Conservation (phyloP, 768 basidiomycete species). For the Tylopilus sp. region DNA sequence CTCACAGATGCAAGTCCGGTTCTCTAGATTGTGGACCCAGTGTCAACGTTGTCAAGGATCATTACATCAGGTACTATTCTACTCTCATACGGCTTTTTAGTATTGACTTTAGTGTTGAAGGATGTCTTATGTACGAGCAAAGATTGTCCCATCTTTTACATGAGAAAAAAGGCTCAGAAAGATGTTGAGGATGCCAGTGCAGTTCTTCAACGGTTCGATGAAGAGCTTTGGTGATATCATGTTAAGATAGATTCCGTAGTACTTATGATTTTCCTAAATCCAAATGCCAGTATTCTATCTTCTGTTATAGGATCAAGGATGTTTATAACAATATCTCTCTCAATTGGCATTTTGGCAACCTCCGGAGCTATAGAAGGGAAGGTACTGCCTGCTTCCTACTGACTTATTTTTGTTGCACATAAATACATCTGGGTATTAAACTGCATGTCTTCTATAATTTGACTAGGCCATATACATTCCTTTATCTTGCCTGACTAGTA, state of each 20-base stretch:
- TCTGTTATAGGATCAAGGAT: too few species aligned
- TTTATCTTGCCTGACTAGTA: too few species aligned
- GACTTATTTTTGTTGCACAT: too few species aligned
- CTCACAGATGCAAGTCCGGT: constrained; percentile 83
- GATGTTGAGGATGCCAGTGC: constrained; percentile 86
- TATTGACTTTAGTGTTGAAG: constrained; percentile 36
- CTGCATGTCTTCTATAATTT: too few species aligned
- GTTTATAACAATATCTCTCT: too few species aligned
- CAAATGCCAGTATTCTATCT: background rate
- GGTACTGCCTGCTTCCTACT: too few species aligned
- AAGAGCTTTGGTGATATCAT: constrained; percentile 57
- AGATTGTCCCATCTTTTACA: constrained; percentile 99
- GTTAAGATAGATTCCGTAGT: background rate
- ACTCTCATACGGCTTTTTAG: background rate
- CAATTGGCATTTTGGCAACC: too few species aligned
- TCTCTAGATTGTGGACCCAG: constrained; percentile 96
- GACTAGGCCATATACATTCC: too few species aligned
- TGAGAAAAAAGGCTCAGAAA: constrained; percentile 97
- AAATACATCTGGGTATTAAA: too few species aligned
- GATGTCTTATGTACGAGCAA: constrained; percentile 96
- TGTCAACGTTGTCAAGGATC: constrained; percentile 99
- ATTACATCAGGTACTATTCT: constrained; percentile 70
- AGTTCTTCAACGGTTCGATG: constrained; percentile 81
- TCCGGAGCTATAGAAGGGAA: too few species aligned
- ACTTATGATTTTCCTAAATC: background rate